Percentiles rank a stretch among this genome's conserved stretches.
Evolutionary conservation across 192 early-diverging fungal species (phyloP).

Genomic region (Pecoramyces ruminantium): DNA sequence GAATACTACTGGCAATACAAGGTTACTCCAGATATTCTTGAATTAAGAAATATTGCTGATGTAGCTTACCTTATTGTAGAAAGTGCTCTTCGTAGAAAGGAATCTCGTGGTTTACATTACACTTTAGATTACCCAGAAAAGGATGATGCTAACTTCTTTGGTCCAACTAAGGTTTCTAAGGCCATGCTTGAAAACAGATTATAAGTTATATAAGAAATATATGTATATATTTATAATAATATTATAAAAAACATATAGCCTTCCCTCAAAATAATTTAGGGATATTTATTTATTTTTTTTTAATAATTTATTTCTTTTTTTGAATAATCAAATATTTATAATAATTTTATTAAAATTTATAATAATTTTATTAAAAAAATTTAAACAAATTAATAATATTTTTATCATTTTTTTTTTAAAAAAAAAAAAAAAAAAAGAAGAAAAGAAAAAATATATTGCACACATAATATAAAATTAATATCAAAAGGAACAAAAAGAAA

Average conservation of each 20-base stretch:
- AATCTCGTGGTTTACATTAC: slow-evolving; percentile 94
- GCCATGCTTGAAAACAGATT: not conserved
- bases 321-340: no score
- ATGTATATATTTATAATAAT: not conserved
- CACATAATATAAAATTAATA: no score
- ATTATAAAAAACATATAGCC: not conserved
- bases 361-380: no score
- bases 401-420: no score
- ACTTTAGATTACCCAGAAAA: slow-evolving; percentile 67
- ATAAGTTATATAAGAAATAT: not conserved
- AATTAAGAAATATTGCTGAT: not conserved
- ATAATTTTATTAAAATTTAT: no score
- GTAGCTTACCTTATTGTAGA: not conserved
- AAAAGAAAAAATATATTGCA: no score
- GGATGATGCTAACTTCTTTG: not conserved
- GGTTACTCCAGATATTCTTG: not conserved
- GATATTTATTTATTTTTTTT: no score
- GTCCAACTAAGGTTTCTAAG: not conserved
- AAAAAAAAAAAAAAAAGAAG: no score
- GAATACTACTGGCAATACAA: not conserved
- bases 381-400: no score
- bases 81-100: slow-evolving; percentile 74
- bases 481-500: no score
- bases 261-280: no score
- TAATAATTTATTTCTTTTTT: no score